Evolutionary conservation across 2,329 filamentous ascomycete genomes (phyloP), one percentile per base, ranked within the genome.

Genomic region (Cercospora janseana): DNA sequence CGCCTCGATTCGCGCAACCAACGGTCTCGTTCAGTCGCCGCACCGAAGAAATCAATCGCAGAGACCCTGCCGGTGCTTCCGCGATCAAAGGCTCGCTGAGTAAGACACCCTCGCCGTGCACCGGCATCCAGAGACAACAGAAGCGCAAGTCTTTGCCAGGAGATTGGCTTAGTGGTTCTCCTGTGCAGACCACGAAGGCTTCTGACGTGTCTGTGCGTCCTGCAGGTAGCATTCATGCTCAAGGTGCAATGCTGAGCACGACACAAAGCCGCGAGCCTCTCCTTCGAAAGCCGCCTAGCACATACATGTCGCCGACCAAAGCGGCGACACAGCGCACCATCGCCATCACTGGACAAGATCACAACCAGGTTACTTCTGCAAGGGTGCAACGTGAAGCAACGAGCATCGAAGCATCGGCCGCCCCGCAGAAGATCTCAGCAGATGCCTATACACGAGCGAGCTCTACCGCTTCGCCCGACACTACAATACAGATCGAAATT

Each of bases 291-390:
- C 63, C 64, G 56, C 54, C 50, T 13, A 62, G 57, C 53, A 62
- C 61, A 4, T 66, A 63, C 51, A 66, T 64, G 63, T 61, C 62
- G 16, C 63, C 64, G 3, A 67, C 64, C 4, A 61, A 59, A 23
- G 62, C 63, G 3, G 57, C 62, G 2, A 59, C 58, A 15, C 62
- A 57, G 23, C 62, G 62, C n/a, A 54, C 46, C 10, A 51, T 60
- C 34, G 61, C 58, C 4, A 65, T 56, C 3, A 54, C 61, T n/a
- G 55, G 57, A 9, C 55, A 47, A 21, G 52, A 56, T 26, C 49
- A 27, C 26, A 15, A 35, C 21, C 45, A 51, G 27, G 50, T 42
- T 18, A 20, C 31, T 3, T 46, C 55, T 16, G 46, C 52, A 29
- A 52, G 51, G 26, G 15, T 57, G 38, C 50, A 50, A 18, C 56